Percentiles rank a stretch among this genome's conserved stretches.
Evolutionary conservation across 805 yeast species (phyloP).

Genomic region (Saccharomycopsis oosterbeekiorum): DNA sequence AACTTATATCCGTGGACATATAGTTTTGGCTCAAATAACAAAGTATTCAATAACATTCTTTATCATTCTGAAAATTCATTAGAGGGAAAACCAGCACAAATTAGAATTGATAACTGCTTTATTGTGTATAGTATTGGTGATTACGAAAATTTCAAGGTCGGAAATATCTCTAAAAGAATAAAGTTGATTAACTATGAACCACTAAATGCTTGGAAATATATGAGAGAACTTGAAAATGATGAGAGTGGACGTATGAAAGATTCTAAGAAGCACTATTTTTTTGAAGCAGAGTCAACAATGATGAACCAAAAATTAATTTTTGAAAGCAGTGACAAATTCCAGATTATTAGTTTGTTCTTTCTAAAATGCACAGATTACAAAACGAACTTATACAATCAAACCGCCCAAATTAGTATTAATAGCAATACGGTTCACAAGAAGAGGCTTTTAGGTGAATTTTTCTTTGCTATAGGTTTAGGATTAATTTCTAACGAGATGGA

Average conservation of each 20-base stretch:
- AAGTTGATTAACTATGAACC: constrained; percentile 16
- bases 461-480: constrained; percentile 60
- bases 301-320: constrained; percentile 5
- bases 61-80: constrained; percentile 36
- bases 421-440: constrained; percentile 25
- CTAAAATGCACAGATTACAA: constrained; percentile 7
- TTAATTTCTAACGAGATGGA: constrained; percentile 48
- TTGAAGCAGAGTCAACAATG: constrained; percentile 7
- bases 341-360: constrained; percentile 10
- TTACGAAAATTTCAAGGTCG: constrained; percentile 3
- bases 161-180: constrained; percentile 5
- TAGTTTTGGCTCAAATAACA: constrained; percentile 33
- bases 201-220: constrained; percentile 13
- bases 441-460: constrained; percentile 47
- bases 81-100: not conserved
- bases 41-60: constrained; percentile 33
- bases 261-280: not conserved
- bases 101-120: constrained; percentile 6
- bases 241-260: not conserved
- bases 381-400: constrained; percentile 3
- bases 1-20: constrained; percentile 36
- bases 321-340: constrained; percentile 1
- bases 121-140: constrained; percentile 12
- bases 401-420: constrained; percentile 11
- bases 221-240: constrained; percentile 5